Evolutionary conservation across 495 filamentous ascomycete genomes (phyloP).

Genomic region (Penicillium riverlandense): DNA sequence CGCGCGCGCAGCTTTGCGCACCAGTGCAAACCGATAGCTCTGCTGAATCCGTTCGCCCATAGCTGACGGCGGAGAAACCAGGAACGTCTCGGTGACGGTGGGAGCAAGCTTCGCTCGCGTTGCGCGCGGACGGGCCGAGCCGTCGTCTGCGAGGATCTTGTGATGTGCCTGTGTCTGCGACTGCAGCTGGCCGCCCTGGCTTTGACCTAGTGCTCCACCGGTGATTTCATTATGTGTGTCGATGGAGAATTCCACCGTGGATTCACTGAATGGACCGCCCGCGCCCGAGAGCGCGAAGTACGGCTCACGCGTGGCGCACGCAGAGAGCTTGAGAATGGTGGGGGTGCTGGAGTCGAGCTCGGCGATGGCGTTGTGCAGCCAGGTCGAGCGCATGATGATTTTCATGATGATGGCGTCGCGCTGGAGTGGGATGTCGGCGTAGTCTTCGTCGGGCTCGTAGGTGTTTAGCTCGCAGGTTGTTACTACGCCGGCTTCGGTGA

Average conservation of each 20-base stretch:
- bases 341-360: conserved; percentile 74
- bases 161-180: conserved; percentile 11
- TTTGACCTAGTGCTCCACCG: conserved; percentile 1
- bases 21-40: conserved; percentile 72
- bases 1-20: conserved; percentile 74
- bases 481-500: conserved; percentile 78
- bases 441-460: conserved; percentile 61
- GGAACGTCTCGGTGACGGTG: conserved; percentile 43
- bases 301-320: conserved; percentile 52
- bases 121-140: conserved; percentile 29
- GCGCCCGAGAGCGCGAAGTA: conserved; percentile 66
- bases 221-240: conserved; percentile 43
- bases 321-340: conserved; percentile 53
- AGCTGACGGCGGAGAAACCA: conserved; percentile 35
- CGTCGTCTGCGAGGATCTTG: conserved; percentile 29
- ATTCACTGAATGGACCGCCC: conserved; percentile 69
- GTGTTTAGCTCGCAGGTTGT: conserved; percentile 92
- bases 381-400: conserved; percentile 84
- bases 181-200: too few species aligned
- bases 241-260: conserved; percentile 75
- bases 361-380: conserved; percentile 74
- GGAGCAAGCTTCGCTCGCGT: conserved; percentile 41
- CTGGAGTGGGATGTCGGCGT: conserved; percentile 74
- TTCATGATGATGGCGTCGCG: conserved; percentile 76
- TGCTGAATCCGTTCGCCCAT: conserved; percentile 34